Percentiles rank a stretch among this genome's conserved stretches.
Evolutionary conservation across 805 yeast species (phyloP).

Genomic region (Tetrapisispora nanseiensis): DNA sequence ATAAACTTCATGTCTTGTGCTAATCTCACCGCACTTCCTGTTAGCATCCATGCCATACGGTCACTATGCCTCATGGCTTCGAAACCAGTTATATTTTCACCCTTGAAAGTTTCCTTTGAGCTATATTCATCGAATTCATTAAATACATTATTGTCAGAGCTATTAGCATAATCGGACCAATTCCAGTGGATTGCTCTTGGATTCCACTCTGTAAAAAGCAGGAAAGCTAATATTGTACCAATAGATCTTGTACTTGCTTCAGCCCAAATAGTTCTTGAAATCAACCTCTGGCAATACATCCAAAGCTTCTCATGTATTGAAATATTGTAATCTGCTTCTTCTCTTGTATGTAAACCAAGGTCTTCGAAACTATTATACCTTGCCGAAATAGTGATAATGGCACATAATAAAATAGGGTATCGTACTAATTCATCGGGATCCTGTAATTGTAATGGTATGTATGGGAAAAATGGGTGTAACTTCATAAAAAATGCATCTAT

Average conservation of each 20-base stretch:
- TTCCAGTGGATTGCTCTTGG: conserved; percentile 89
- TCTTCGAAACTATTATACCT: conserved; percentile 57
- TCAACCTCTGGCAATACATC: conserved; percentile 71
- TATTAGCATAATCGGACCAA: conserved; percentile 74
- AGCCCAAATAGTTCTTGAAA: conserved; percentile 88
- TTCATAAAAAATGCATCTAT: conserved; percentile 58
- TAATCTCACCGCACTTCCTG: conserved; percentile 76
- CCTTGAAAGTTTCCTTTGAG: conserved; percentile 23
- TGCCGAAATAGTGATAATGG: conserved; percentile 71
- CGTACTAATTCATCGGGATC: conserved; percentile 56
- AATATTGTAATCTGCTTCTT: conserved; percentile 34
- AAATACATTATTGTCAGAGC: conserved; percentile 30
- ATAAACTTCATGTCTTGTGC: conserved; percentile 82
- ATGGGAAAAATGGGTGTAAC: conserved; percentile 87
- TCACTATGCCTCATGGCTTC: conserved; percentile 82
- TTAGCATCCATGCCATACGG: conserved; percentile 88
- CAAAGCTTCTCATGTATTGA: conserved; percentile 72
- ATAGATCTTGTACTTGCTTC: conserved; percentile 81
- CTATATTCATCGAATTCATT: conserved; percentile 5
- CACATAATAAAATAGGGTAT: conserved; percentile 72
- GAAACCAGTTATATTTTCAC: conserved; percentile 55
- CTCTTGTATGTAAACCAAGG: conserved; percentile 24
- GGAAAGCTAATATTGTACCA: conserved; percentile 77
- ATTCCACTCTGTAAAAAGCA: conserved; percentile 89
- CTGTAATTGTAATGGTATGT: conserved; percentile 66